A percentile compares a stretch with the other conserved stretches of the same genome.
phyloP scores from a whole-genome alignment of 352 stramenopile genomes.

The Phytophthora pseudosyringae region DNA sequence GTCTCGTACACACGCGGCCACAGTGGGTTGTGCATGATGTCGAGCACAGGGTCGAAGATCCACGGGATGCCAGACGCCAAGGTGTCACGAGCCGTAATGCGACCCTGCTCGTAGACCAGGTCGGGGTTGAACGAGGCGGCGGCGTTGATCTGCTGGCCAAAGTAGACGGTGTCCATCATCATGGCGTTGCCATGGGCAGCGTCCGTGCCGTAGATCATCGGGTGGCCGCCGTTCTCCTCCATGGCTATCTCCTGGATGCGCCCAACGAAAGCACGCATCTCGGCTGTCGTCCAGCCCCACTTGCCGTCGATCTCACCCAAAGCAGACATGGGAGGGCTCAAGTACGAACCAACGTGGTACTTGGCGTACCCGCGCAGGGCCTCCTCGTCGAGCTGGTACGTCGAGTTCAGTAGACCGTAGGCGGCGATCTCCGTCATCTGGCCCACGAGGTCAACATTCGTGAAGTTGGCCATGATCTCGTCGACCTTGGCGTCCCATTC shows the following conservation, averaged over 20 bases:
- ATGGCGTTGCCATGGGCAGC: conserved; percentile 88
- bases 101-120: conserved; percentile 59
- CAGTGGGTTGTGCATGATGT: conserved; percentile 80
- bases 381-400: conserved; percentile 62
- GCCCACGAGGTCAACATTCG: conserved; percentile 53
- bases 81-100: conserved; percentile 59
- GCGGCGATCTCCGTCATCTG: conserved; percentile 92
- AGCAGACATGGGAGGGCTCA: conserved; percentile 58
- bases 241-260: conserved; percentile 82
- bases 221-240: conserved; percentile 59
- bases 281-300: conserved; percentile 43
- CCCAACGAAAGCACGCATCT: conserved; percentile 72
- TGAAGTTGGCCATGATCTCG: conserved; percentile 37
- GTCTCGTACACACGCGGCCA: conserved; percentile 92
- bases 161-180: conserved; percentile 72
- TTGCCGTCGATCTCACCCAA: conserved; percentile 14
- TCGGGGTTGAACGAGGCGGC: conserved; percentile 88
- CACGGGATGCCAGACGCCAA: conserved; percentile 81
- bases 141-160: conserved; percentile 85
- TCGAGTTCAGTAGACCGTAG: conserved; percentile 61
- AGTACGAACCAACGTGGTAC: conserved; percentile 83
- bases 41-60: conserved; percentile 87
- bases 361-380: conserved; percentile 63
- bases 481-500: conserved; percentile 32
- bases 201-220: conserved; percentile 87